Evolutionary conservation across 2,329 filamentous ascomycete species (phyloP).

Genomic region (Exutisphaerella laricina): DNA sequence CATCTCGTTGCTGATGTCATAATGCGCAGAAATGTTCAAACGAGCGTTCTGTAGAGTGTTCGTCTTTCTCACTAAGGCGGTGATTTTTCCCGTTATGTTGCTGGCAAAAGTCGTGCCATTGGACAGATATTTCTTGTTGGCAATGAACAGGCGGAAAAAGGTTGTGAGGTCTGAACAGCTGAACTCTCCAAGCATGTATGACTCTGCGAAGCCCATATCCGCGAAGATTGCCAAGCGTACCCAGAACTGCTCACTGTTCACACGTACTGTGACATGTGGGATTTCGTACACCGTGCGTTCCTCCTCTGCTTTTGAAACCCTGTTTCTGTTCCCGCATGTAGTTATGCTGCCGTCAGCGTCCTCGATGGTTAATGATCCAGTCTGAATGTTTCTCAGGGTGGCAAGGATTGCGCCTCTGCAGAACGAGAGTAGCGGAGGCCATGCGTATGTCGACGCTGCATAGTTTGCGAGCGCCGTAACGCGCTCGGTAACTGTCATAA

Average conservation of each 20-base stretch:
- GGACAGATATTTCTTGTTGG: conserved; percentile 48
- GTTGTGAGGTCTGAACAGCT: conserved; percentile 60
- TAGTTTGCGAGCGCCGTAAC: conserved; percentile 39
- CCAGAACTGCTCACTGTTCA: conserved; percentile 65
- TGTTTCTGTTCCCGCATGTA: conserved; percentile 37
- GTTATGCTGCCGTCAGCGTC: conserved; percentile 42
- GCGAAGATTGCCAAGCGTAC: conserved; percentile 62
- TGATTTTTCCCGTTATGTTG: conserved; percentile 52
- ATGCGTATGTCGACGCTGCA: conserved; percentile 41
- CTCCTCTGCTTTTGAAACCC: conserved; percentile 32
- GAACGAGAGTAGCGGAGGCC: conserved; percentile 44
- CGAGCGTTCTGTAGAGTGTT: conserved; percentile 50
- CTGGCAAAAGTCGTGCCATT: conserved; percentile 61
- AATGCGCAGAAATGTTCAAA: conserved; percentile 65
- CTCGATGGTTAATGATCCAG: conserved; percentile 43
- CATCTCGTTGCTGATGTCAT: conserved; percentile 72
- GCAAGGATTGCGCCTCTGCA: conserved; percentile 43
- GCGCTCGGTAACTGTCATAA: conserved; percentile 31
- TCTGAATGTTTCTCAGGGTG: conserved; percentile 42
- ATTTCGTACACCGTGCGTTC: conserved; percentile 35
- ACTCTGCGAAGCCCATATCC: conserved; percentile 70
- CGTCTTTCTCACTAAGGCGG: conserved; percentile 46
- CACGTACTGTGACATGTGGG: conserved; percentile 51
- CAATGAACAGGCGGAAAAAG: conserved; percentile 70
- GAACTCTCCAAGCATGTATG: conserved; percentile 68